A percentile compares a stretch with the other conserved stretches of the same genome.
Evolutionary conservation across 345 rosid genomes (phyloP).

Genomic region (Gossypium australe): DNA sequence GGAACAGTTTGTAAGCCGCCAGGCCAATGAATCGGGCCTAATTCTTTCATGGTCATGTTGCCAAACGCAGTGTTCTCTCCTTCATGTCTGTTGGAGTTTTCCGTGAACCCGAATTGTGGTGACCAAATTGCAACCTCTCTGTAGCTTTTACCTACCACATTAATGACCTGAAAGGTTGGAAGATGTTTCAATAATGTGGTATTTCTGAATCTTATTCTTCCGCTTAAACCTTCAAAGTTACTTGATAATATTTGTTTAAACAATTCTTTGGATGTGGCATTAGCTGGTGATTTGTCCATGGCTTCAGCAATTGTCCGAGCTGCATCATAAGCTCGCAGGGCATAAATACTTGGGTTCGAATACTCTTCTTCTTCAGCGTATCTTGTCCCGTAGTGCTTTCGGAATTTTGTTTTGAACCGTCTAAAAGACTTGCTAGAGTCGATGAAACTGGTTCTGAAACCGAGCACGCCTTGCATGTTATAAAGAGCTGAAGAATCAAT

Average conservation of each 20-base stretch:
- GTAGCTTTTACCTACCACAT: constrained; percentile 26
- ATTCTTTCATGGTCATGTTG: constrained; percentile 1
- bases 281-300: constrained; percentile 6
- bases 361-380: constrained; percentile 27
- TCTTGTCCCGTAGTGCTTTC: constrained; percentile 11
- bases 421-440: constrained; percentile 4
- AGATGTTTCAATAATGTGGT: neutral
- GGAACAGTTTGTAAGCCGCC: constrained; percentile 25
- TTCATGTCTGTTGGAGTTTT: neutral
- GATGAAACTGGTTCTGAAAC: constrained; percentile 15
- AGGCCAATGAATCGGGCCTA: constrained; percentile 27
- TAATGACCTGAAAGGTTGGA: constrained; percentile 23
- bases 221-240: constrained; percentile 24
- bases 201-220: constrained; percentile 19
- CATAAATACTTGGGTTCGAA: constrained; percentile 22
- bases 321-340: constrained; percentile 36
- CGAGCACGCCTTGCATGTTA: constrained; percentile 30
- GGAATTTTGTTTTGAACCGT: constrained; percentile 13
- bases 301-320: constrained; percentile 19
- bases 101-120: constrained; percentile 12
- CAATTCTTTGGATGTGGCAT: neutral
- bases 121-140: constrained; percentile 32
- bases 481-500: constrained; percentile 12
- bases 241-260: constrained; percentile 11
- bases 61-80: neutral